Evolutionary conservation across 129 eudicot genomes (phyloP), one percentile per base, ranked within the genome.

Genomic region (Oenanthe sinensis): DNA sequence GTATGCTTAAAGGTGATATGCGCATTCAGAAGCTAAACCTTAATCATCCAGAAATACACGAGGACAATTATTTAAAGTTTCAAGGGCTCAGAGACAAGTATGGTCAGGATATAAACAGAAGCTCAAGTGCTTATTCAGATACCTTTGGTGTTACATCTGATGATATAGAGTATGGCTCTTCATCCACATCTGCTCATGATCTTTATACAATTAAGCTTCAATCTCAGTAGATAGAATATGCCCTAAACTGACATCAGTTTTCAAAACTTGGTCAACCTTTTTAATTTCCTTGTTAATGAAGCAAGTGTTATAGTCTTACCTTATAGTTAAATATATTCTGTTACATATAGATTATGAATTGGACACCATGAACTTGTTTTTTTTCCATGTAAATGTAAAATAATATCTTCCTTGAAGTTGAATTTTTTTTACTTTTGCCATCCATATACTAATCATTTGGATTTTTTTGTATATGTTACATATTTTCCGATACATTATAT

Each of bases 61-160:
- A 74, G 9, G 86, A 81, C 1, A 80, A 87, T 40, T 49, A 79
- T 39, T 49, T 81, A 0, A 75, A 71, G 42, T 67, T 85, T 49
- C 78, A 85, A 77, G 83, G 76, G 0, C 54, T 85, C 20, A 63
- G 67, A 33, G 79, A 75, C 2, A 83, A 89, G 33, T 74, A 30
- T 43, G 75, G 81, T 2, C 78, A 80, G 20, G 30, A 40, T 43
- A 79, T 47, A n/a, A 0, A 33, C 16, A 68, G 33, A 0, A 74
- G 43, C 22, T 69, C 79, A 19, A 76, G 76, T 8, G 0, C 65
- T 68, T 77, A 71, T 28, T 75, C 85, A 33, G 36, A 33, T 44
- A 30, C 68, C 20, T 3, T 71, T 52, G 9, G 15, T 73, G 58
- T 22, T 69, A 50, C 71, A 50, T 76, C 80, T 12, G 78, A 43